Evolutionary conservation across 192 early-diverging fungal species (phyloP), one percentile per base, ranked within the genome.

Genomic region (Oehlia diaphana): DNA sequence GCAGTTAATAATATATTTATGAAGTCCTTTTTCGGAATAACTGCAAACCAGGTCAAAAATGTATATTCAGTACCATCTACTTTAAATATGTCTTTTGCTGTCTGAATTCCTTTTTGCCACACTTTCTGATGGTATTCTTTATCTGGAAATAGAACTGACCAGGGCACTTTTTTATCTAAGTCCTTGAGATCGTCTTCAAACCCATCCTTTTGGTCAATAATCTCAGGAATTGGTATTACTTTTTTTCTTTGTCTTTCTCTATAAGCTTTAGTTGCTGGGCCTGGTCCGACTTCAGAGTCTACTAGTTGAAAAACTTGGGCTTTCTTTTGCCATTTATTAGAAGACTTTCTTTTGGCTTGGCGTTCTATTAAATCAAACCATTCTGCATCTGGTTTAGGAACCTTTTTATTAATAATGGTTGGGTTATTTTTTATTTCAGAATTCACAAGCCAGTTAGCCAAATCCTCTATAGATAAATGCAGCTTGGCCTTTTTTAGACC

Each of bases 31-130:
- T 31, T 31, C n/a, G 3, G 13, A 75, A 37, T 9, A 63, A 37
- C 13, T 75, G 73, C 33, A 75, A 75, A 75, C 37, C 73, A 75
- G 9, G 58, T 75, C 8, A 8, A 75, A n/a, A 75, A 75, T 21
- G 33, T n/a, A 75, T 75, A 75, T 75, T 75, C 31, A 62, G 58
- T n/a, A 13, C 63, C 74, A 42, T 76, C 74, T 64, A 76, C 62
- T 44, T 76, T 76, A 26, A 76, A 65, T 42, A 76, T 76, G 64
- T 76, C 39, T 42, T 76, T 76, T 64, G 63, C 62, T 0, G 21
- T 76, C 35, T 76, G 53, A 37, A 76, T 76, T 37, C 44, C 23
- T 2, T 35, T 35, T 35, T 35, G 35, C 35, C 4, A 35, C 3
- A 35, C n/a, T 76, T 76, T 64, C 5, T n/a, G 74, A 76, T 76